Conservation (phyloP, 805 yeast genomes). For the Metschnikowia koreensis region DNA sequence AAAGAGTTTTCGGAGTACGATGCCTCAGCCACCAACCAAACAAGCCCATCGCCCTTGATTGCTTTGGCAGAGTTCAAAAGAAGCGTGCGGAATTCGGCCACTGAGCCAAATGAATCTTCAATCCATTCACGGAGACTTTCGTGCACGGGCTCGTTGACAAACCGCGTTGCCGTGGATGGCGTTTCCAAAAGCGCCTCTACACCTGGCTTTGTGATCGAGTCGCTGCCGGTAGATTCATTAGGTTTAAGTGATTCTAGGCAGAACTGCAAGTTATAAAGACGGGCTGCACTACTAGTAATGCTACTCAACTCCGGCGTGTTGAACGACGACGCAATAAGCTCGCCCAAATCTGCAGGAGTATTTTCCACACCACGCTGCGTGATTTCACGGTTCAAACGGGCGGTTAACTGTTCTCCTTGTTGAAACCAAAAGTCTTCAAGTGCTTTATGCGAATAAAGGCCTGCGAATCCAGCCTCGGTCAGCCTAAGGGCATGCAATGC, state of each 20-base stretch:
- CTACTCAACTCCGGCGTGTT: conserved; percentile 45
- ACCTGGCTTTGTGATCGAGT: conserved; percentile 13
- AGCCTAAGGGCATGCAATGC: conserved; percentile 30
- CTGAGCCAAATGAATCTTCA: conserved; percentile 65
- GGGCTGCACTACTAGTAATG: conserved; percentile 45
- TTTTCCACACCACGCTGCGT: conserved; percentile 26
- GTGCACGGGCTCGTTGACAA: conserved; percentile 34
- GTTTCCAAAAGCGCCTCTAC: conserved; percentile 42
- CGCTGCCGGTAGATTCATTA: conserved; percentile 2
- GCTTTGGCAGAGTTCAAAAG: conserved; percentile 66
- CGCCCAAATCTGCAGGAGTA: conserved; percentile 26
- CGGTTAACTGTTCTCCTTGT: conserved; percentile 39
- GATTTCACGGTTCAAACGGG: conserved; percentile 39
- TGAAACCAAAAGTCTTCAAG: conserved; percentile 52
- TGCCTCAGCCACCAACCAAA: conserved; percentile 78
- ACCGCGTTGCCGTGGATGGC: conserved; percentile 37
- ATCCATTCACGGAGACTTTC: conserved; percentile 47
- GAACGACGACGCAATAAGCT: conserved; percentile 42
- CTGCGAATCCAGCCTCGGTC: conserved; percentile 40
- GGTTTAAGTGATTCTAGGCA: conserved; percentile 45
- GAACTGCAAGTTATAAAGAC: conserved; percentile 49
- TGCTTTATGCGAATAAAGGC: conserved; percentile 48
- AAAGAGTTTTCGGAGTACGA: conserved; percentile 28
- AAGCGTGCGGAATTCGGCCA: conserved; percentile 71
- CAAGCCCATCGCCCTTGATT: conserved; percentile 85